Conservation (phyloP, 2,329 filamentous ascomycete genomes). For the Lomentospora prolificans region DNA sequence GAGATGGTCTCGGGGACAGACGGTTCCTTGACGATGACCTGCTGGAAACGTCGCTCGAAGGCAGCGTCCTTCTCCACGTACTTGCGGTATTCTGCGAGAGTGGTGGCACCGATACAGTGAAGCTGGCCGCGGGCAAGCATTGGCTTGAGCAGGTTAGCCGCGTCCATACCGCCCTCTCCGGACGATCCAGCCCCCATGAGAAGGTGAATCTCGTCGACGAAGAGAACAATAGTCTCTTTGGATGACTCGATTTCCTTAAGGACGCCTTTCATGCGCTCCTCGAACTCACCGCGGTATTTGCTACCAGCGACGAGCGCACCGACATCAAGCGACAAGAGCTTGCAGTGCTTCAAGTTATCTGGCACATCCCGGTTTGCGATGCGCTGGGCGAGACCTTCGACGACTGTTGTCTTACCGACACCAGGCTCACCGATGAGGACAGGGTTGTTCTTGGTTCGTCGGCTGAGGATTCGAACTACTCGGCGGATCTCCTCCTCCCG, state of each 20-base stretch:
- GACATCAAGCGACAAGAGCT: constrained; percentile 87
- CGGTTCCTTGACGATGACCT: constrained; percentile 94
- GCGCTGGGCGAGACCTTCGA: constrained; percentile 87
- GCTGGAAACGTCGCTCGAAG: constrained; percentile 97
- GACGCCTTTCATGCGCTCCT: constrained; percentile 98
- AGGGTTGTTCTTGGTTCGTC: constrained; percentile 97
- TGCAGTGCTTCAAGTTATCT: constrained; percentile 88
- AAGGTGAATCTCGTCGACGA: constrained; percentile 97
- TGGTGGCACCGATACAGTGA: constrained; percentile 96
- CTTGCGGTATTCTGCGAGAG: constrained; percentile 89
- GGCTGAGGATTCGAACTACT: constrained; percentile 82
- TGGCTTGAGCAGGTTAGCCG: constrained; percentile 92
- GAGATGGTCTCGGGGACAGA: constrained; percentile 83
- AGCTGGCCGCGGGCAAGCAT: constrained; percentile 95
- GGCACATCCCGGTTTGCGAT: constrained; percentile 97
- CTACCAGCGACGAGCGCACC: constrained; percentile 91
- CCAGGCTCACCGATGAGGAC: constrained; percentile 96
- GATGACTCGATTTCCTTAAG: constrained; percentile 92
- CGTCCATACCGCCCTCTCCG: constrained; percentile 97
- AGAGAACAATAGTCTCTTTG: constrained; percentile 94
- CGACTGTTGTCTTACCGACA: constrained; percentile 97
- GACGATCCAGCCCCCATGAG: constrained; percentile 95
- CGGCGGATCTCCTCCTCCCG: constrained; percentile 91
- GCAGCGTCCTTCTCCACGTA: constrained; percentile 98
- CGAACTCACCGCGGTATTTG: constrained; percentile 97